Conservation (phyloP, 192 early-diverging fungal genomes). For the Phlyctochytrium planicorne region DNA sequence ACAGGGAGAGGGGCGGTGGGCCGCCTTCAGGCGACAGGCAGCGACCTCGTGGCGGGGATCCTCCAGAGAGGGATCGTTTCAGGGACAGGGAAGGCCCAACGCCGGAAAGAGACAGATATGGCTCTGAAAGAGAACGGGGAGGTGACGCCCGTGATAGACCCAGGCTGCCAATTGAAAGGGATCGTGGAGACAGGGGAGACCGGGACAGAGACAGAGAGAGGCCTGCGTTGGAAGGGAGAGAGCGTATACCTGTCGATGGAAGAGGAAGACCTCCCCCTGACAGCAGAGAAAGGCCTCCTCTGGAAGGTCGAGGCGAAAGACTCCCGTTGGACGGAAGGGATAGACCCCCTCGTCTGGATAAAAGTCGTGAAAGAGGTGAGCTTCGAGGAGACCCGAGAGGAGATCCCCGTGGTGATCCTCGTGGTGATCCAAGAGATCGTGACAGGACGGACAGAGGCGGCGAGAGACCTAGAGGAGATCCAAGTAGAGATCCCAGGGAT, state of each 20-base stretch:
- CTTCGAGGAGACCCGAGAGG: conserved; percentile 4
- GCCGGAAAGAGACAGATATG: not conserved
- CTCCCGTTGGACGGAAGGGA: too few species aligned
- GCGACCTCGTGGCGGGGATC: too few species aligned
- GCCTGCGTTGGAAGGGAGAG: too few species aligned
- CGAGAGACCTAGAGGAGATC: not conserved
- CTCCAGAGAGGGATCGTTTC: not conserved
- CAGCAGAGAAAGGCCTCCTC: too few species aligned
- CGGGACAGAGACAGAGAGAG: not conserved
- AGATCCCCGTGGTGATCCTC: not conserved
- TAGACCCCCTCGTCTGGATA: too few species aligned
- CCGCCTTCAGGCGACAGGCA: too few species aligned
- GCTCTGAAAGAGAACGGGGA: not conserved
- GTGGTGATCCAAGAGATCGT: not conserved
- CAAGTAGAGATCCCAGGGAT: conserved; percentile 1
- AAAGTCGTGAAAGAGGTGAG: too few species aligned
- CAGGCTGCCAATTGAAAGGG: not conserved
- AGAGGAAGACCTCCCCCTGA: too few species aligned
- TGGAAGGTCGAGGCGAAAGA: too few species aligned
- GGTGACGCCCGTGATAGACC: not conserved
- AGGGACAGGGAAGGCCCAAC: not conserved
- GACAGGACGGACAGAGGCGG: not conserved
- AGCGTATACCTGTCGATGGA: too few species aligned
- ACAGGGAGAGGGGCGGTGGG: not conserved
- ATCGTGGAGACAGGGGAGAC: not conserved